Percentiles rank a stretch among this genome's conserved stretches.
These are phyloP conservation scores for Ophiostoma fasciatum DNA, from an alignment of 2,329 filamentous ascomycete species.

Conservation along the genomic window DNA sequence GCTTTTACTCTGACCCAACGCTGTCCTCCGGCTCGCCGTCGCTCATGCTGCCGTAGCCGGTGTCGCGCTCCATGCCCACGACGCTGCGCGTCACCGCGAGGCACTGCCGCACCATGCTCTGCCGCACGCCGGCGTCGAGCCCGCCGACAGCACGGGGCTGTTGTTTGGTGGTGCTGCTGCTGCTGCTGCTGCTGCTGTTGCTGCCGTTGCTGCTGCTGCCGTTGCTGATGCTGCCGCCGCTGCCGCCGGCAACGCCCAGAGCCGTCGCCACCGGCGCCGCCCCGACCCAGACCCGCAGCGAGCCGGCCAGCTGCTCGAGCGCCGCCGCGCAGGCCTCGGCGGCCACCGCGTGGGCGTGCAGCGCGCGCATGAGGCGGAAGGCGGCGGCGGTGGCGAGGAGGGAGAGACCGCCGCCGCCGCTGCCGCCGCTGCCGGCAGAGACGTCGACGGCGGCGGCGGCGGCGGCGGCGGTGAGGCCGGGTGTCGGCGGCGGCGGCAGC, in stretches of 20 bases:
- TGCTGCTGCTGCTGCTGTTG: too few relatives aligned
- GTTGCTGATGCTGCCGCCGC: too few relatives aligned
- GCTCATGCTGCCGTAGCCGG: conserved; percentile 44
- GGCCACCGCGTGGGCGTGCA: conserved; percentile 31
- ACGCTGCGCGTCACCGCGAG: conserved; percentile 39
- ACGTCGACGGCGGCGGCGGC: conserved; percentile 12
- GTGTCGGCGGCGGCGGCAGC: too few relatives aligned
- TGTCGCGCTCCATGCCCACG: conserved; percentile 43
- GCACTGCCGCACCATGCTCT: conserved; percentile 39
- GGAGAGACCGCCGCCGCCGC: conserved; percentile 20
- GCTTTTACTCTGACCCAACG: neutral
- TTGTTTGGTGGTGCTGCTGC: too few relatives aligned
- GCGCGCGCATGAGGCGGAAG: conserved; percentile 40
- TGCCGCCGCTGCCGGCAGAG: conserved; percentile 15
- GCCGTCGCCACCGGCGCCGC: conserved; percentile 34
- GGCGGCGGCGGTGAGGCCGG: too few relatives aligned
- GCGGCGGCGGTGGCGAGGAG: conserved; percentile 45
- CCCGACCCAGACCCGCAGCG: conserved; percentile 48
- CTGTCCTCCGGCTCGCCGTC: conserved; percentile 25
- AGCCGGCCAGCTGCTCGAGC: conserved; percentile 42
- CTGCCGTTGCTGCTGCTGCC: too few relatives aligned
- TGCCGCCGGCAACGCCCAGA: too few relatives aligned
- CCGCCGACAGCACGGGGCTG: too few relatives aligned
- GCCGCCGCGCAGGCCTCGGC: conserved; percentile 31
- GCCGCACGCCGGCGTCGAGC: conserved; percentile 35